A percentile compares a stretch with the other conserved stretches of the same genome.
Evolutionary conservation across 2,329 filamentous ascomycete genomes (phyloP).

Genomic region (Sordariomycetes sp.): DNA sequence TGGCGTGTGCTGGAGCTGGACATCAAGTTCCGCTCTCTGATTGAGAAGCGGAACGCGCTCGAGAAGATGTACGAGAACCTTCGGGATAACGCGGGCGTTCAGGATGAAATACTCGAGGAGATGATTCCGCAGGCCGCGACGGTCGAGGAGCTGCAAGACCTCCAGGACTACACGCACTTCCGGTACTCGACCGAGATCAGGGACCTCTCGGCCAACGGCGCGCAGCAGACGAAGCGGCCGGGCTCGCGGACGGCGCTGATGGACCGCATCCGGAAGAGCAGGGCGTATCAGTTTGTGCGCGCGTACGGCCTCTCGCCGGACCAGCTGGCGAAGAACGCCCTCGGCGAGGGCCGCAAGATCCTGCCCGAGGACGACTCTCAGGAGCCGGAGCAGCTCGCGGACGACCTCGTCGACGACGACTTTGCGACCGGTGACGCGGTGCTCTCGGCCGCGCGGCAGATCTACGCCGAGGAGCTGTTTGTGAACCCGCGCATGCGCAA

Average conservation of each 20-base stretch:
- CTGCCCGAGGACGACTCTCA: conserved; percentile 75
- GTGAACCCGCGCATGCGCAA: conserved; percentile 83
- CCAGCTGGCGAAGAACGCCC: conserved; percentile 73
- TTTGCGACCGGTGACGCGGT: conserved; percentile 67
- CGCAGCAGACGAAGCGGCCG: conserved; percentile 55
- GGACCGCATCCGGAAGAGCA: conserved; percentile 71
- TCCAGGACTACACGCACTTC: conserved; percentile 95
- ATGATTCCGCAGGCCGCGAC: conserved; percentile 69
- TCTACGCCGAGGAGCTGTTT: conserved; percentile 85
- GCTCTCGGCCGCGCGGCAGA: conserved; percentile 64
- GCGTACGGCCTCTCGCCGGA: conserved; percentile 87
- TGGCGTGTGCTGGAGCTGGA: conserved; percentile 94
- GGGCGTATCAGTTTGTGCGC: conserved; percentile 68
- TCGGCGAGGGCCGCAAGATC: conserved; percentile 64
- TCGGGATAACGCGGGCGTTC: conserved; percentile 43
- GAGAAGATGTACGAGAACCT: conserved; percentile 68
- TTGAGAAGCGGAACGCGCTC: conserved; percentile 82
- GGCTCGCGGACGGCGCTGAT: conserved; percentile 70
- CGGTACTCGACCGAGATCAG: conserved; percentile 76
- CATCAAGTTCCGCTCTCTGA: conserved; percentile 83
- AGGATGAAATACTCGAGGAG: conserved; percentile 67
- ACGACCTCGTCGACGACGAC: conserved; percentile 58
- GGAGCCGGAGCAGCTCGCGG: conserved; percentile 76
- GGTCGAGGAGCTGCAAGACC: conserved; percentile 90
- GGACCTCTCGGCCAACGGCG: conserved; percentile 54